Conservation (phyloP, 78 protist species). For the Dictyostelium citrinum region DNA sequence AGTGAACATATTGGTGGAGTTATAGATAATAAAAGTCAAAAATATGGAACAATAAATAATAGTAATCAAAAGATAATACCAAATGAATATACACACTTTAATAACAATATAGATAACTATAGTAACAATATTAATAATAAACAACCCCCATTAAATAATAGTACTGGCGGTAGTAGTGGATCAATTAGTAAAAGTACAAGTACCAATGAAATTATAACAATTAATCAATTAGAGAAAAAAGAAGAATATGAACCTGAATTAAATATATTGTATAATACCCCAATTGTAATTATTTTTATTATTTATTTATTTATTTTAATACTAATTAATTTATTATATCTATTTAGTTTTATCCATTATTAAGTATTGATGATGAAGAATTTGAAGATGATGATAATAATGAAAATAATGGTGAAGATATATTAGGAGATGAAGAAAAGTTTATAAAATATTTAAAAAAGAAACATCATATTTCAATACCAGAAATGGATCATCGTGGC, state of each 20-base stretch:
- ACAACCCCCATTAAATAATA: conserved; percentile 9
- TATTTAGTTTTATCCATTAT: conserved; percentile 40
- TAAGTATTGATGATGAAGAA: conserved; percentile 23
- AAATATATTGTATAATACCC: conserved; percentile 9
- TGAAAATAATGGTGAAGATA: background rate
- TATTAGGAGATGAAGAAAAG: background rate
- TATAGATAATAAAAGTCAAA: background rate
- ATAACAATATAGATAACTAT: background rate
- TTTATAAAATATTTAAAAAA: background rate
- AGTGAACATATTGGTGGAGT: background rate
- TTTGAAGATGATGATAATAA: background rate
- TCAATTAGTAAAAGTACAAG: background rate
- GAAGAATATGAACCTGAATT: conserved; percentile 38
- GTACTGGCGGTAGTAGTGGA: background rate
- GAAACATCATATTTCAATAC: conserved; percentile 8
- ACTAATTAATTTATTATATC: too few relatives aligned
- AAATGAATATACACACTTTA: background rate
- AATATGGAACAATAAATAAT: background rate
- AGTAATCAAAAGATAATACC: background rate
- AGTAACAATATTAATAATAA: too few relatives aligned
- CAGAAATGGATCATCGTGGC: conserved; percentile 50
- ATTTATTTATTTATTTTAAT: too few relatives aligned
- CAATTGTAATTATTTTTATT: conserved; percentile 21
- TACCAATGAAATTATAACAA: conserved; percentile 43
- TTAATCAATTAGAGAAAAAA: conserved; percentile 1